Percentiles rank a stretch among this genome's conserved stretches.
phyloP scores from a whole-genome alignment of 2,329 filamentous ascomycete species.

The Sphaerulina populicola region DNA sequence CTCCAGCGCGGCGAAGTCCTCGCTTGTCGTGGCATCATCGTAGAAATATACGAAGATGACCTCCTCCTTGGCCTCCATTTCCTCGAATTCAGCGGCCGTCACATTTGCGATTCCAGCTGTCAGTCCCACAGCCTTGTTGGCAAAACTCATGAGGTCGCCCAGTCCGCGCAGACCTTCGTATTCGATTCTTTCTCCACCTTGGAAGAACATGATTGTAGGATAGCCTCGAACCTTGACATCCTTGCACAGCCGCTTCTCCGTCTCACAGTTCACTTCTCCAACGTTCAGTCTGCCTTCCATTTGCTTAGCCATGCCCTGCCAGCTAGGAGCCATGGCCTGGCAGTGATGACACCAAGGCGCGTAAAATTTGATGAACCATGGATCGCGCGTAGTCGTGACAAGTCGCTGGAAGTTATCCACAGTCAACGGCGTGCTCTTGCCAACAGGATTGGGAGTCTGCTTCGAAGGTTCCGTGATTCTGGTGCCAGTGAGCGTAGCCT shows the following conservation, averaged over 20 bases:
- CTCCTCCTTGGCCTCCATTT: constrained; percentile 83
- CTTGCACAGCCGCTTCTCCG: constrained; percentile 80
- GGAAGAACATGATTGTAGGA: constrained; percentile 88
- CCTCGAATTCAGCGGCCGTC: constrained; percentile 64
- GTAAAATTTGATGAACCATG: constrained; percentile 99
- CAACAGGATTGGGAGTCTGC: constrained; percentile 62
- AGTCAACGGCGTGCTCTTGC: constrained; percentile 65
- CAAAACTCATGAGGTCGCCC: constrained; percentile 80
- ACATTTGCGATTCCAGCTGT: constrained; percentile 72
- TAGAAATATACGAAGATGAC: constrained; percentile 98
- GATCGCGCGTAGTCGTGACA: constrained; percentile 78
- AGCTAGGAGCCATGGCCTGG: constrained; percentile 81
- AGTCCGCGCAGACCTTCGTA: constrained; percentile 87
- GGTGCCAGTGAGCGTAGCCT: constrained; percentile 42
- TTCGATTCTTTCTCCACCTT: constrained; percentile 81
- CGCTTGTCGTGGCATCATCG: constrained; percentile 83
- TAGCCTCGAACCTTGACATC: constrained; percentile 72
- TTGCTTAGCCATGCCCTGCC: constrained; percentile 80
- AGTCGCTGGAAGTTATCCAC: constrained; percentile 77
- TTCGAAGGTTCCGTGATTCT: constrained; percentile 42
- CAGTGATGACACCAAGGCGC: constrained; percentile 96
- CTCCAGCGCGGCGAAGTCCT: constrained; percentile 85
- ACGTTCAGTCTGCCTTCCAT: constrained; percentile 86
- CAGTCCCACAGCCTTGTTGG: constrained; percentile 74
- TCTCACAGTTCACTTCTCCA: constrained; percentile 92